Evolutionary conservation across 768 basidiomycete species (phyloP).

Genomic region (Phylloporus sp.): DNA sequence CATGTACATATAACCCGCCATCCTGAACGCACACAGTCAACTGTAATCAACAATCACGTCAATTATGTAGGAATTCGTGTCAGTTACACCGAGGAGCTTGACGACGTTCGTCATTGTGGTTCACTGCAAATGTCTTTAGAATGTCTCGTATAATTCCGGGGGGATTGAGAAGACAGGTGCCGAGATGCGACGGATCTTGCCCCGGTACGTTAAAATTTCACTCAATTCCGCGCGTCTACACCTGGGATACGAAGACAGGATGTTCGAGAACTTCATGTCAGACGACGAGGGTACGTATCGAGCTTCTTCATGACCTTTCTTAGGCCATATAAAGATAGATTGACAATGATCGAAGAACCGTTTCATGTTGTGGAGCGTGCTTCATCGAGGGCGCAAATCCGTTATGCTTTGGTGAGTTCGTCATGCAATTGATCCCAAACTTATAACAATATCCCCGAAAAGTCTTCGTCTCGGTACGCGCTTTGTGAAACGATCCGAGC

Average conservation of each 20-base stretch:
- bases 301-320: not conserved
- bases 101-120: constrained; percentile 42
- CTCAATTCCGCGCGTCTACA: not conserved
- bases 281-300: not conserved
- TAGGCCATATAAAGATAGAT: constrained; percentile 14
- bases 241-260: not conserved
- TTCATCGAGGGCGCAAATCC: constrained; percentile 11
- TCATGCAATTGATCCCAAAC: not conserved
- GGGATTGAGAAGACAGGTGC: constrained; percentile 1
- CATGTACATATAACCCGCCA: constrained; percentile 1
- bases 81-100: constrained; percentile 33
- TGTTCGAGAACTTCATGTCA: not conserved
- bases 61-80: constrained; percentile 35
- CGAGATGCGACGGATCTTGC: constrained; percentile 46
- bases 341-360: not conserved
- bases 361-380: not conserved
- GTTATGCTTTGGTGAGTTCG: not conserved
- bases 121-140: constrained; percentile 36
- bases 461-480: not conserved
- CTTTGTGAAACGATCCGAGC: not conserved
- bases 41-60: constrained; percentile 18
- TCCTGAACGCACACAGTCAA: not conserved
- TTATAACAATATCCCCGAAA: not conserved
- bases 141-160: constrained; percentile 19
- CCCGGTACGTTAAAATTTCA: constrained; percentile 26